Evolutionary conservation across 495 filamentous ascomycete genomes (phyloP), one percentile per base, ranked within the genome.

Genomic region (Pyrenula massariospora): DNA sequence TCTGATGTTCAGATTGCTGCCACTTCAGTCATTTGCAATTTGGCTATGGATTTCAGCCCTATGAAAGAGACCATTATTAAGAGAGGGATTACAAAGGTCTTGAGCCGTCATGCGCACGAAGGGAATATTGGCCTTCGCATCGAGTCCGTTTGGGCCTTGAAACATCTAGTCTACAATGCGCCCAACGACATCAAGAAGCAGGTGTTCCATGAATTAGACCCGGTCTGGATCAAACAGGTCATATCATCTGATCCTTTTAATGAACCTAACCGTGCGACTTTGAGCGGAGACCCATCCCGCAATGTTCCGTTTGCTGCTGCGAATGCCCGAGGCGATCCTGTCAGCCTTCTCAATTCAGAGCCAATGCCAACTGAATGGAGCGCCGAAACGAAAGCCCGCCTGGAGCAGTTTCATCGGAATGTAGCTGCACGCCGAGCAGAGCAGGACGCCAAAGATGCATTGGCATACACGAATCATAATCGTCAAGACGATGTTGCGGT

Each of bases 91-190:
- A 71, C 95, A 48, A 84, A 84, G 53, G 78, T 85, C 2, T 70
- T 97, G 2, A 95, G 89, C 60, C 82, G 88, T 62, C 88, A 95
- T 65, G 90, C 91, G 0, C 87, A 86, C 66, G 90, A 87, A 2
- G 70, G 77, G 55, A 84, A 89, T 62, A 75, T 83, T 3, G 81
- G 80, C 22, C 68, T 97, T 48, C 79, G 87, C 50, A 74, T 93
- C 12, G 87, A 89, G 59, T 87, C 89, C 10, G 68, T 98, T 10
- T 97, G 93, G 93, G 90, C 89, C 20, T 74, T 98, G 51, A 97
- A 96, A 63, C 88, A 96, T 68, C 70, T 96, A 24, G 84, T 93
- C 5, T 75, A 82, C 49, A 77, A 79, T 24, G 79, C 86, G 1
- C 72, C 78, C 22, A 82, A 83, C 52, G 79, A 85, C 15, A 73